Evolutionary conservation across 108 stramenopile species (phyloP), one percentile per base, ranked within the genome.

Genomic region (Skeletonema marinoi): DNA sequence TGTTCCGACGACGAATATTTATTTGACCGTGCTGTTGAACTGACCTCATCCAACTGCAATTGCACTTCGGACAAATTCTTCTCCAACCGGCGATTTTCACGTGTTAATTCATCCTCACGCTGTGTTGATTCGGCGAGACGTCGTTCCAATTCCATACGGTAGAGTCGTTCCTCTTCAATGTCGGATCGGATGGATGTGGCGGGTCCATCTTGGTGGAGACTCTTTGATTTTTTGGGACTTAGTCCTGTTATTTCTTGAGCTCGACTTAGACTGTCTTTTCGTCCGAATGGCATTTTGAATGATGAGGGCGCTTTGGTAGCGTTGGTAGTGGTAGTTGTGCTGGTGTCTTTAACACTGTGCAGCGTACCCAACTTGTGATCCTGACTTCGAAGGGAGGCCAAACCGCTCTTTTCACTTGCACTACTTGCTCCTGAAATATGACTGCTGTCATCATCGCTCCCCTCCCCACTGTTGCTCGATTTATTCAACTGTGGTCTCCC

Each of bases 341-440:
- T 14, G 44, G 50, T 39, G 25, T 29, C 63, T 13, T 58, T 59
- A 32, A 59, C 60, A 54, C 38, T 32, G 48, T 62, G 12, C 60
- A 67, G 17, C n/a, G 31, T 44, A 41, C 59, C 35, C 36, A 67
- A 66, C 16, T 67, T 68, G 19, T 60, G 71, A 29, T 64, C 60
- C 12, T 42, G 41, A 42, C 41, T 13, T 42, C 41, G 41, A 42
- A 42, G 41, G 10, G 41, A 13, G 13, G 41, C 41, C 41, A 42
- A 42, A 42, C 41, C 13, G 16, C 80, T 63, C 30, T 71, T 25
- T 66, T 75, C 73, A 42, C 74, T 75, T 0, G 80, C 80, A 32
- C 69, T 70, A 74, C 74, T 81, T 6, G 73, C 80, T 31, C 80
- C 78, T 32, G 71, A 73, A 25, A 79, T 79, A 30, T 79, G 66